Evolutionary conservation across 2,329 filamentous ascomycete genomes (phyloP).

Genomic region (Coniochaeta ligniaria): DNA sequence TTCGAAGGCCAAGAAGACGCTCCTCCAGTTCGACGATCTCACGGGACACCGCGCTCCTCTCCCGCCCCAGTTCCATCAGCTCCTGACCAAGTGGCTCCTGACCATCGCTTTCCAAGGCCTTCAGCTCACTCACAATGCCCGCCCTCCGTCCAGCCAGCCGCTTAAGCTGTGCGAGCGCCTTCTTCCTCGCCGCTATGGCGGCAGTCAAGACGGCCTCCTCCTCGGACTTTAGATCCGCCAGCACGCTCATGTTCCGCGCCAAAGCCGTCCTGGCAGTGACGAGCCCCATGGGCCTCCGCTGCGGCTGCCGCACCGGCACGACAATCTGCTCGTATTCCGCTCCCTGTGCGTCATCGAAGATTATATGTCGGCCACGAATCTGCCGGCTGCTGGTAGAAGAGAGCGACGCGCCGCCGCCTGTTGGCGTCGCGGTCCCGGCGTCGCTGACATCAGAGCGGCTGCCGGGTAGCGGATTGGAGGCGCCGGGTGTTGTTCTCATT

Average conservation of each 20-base stretch:
- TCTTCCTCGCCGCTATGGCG: constrained; percentile 48
- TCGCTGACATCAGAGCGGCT: constrained; percentile 27
- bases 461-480: not conserved
- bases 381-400: constrained; percentile 26
- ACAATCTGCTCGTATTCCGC: constrained; percentile 25
- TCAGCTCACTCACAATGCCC: constrained; percentile 44
- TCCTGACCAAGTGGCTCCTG: constrained; percentile 54
- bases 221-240: constrained; percentile 60
- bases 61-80: constrained; percentile 50
- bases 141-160: constrained; percentile 41
- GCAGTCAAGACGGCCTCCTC: constrained; percentile 55
- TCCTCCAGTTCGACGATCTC: constrained; percentile 63
- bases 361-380: constrained; percentile 4
- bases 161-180: constrained; percentile 51
- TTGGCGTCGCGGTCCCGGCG: constrained; percentile 33
- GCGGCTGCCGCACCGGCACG: constrained; percentile 54
- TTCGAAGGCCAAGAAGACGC: constrained; percentile 53
- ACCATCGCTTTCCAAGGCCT: constrained; percentile 44
- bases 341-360: constrained; percentile 24
- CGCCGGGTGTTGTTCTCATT: constrained; percentile 9
- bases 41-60: constrained; percentile 44
- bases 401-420: constrained; percentile 26
- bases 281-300: constrained; percentile 46
- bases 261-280: constrained; percentile 59
- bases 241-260: constrained; percentile 52